These are phyloP conservation scores for Naegleria gruberi DNA, from an alignment of 208 protist species.

Conservation along the genomic window DNA sequence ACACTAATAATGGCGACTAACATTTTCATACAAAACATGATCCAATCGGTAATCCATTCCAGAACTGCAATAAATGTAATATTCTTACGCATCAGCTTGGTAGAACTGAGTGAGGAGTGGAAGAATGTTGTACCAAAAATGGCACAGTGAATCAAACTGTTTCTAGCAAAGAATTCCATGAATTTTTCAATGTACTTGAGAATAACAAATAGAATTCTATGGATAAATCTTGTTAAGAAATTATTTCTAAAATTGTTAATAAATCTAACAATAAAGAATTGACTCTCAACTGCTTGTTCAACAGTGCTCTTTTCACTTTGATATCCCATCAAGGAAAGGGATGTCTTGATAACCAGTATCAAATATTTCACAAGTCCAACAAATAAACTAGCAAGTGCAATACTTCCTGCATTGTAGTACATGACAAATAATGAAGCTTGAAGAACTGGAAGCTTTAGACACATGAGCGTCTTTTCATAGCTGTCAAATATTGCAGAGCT, in stretches of 20 bases:
- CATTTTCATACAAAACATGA: not conserved
- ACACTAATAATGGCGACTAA: not conserved
- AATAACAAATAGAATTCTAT: not conserved
- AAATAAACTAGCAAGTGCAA: not conserved
- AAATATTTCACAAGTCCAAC: not conserved
- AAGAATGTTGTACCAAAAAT: not conserved
- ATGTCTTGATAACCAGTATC: not conserved
- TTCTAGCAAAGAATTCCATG: not conserved
- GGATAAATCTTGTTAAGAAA: not conserved
- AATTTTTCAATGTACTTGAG: not conserved
- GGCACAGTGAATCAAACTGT: not conserved
- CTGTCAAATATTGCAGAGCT: not conserved
- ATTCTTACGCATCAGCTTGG: not conserved
- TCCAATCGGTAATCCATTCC: not conserved
- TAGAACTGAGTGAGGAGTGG: not conserved
- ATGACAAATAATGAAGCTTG: not conserved
- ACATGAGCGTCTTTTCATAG: not conserved
- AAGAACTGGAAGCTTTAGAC: not conserved
- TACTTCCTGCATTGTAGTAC: not conserved
- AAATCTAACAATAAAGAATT: not conserved
- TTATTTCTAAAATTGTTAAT: not conserved
- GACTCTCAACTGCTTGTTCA: not conserved
- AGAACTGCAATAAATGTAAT: not conserved
- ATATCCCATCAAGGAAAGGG: not conserved
- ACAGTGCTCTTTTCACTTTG: not conserved